Evolutionary conservation across 179 eudicot genomes (phyloP), one percentile per base, ranked within the genome.

Genomic region (Pouteria campechiana): DNA sequence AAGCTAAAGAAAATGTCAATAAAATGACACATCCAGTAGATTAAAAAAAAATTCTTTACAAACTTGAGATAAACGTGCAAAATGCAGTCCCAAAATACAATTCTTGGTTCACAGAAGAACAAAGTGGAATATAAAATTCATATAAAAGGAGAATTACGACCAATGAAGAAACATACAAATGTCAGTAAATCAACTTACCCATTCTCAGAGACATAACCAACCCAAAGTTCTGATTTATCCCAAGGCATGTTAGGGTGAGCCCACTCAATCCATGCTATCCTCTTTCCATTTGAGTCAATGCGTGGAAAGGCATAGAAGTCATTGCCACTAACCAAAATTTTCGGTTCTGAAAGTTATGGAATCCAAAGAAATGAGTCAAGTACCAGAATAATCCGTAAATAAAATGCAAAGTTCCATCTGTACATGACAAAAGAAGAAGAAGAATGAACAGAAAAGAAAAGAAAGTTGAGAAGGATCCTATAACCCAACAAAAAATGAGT

Each of bases 241-340:
- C 99, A 92, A 38, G 88, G 94, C 99, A 92, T 83, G 78, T 88
- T 88, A 55, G 99, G 96, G 61, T 92, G 99, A 16, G 75, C 59
- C 99, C 99, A 92, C 37, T 92, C 93, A 33, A 92, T 88, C 99
- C 99, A 92, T 25, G 93, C 96, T 22, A 92, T 42, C 23, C 80
- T 67, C 63, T 74, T 66, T 25, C 94, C 94, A 57, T 75, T 74
- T 5, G 50, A 67, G 55, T 92, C 96, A 55, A 88, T 8, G 43
- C 94, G 87, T 17, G 99, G 99, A 41, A 79, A 92, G 21, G 99
- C 99, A 53, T 92, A 92, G 65, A 92, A 92, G 72, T 92, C 96
- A 28, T 58, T 80, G 19, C 99, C 96, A 36, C 60, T 44, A 47
- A 80, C 76, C 40, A 92, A 49, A 11, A 69, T 50, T 61, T 66